These are phyloP conservation scores for Cylindricascospora bacillispora DNA, from an alignment of 1,139 yeast species.

Conservation along the genomic window DNA sequence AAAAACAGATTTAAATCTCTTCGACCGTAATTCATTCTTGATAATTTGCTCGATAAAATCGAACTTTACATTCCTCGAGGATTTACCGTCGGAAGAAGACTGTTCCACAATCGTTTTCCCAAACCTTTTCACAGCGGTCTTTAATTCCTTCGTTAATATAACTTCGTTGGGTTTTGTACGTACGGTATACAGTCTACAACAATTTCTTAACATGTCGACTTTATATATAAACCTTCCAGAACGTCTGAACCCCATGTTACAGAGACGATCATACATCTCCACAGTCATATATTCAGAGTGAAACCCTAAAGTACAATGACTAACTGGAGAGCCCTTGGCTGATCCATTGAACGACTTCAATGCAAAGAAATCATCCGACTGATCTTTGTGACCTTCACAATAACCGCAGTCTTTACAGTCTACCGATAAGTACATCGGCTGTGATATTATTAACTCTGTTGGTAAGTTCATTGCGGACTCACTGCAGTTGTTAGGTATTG, in stretches of 20 bases:
- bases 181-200: constrained; percentile 78
- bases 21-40: constrained; percentile 19
- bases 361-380: constrained; percentile 28
- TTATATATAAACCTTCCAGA: constrained; percentile 67
- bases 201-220: constrained; percentile 56
- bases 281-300: constrained; percentile 36
- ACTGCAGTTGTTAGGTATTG: no score
- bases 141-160: constrained; percentile 49
- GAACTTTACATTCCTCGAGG: constrained; percentile 16
- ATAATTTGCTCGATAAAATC: constrained; percentile 28
- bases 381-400: constrained; percentile 39
- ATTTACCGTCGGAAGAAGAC: constrained; percentile 3
- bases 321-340: neutral
- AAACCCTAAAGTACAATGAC: constrained; percentile 35
- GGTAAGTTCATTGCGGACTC: constrained; percentile 6
- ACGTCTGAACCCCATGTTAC: constrained; percentile 67
- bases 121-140: constrained; percentile 54
- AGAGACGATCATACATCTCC: constrained; percentile 44
- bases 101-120: constrained; percentile 23
- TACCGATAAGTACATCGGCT: constrained; percentile 28
- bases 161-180: constrained; percentile 41
- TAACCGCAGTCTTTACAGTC: constrained; percentile 42
- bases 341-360: constrained; percentile 19
- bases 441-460: constrained; percentile 20
- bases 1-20: constrained; percentile 35